Evolutionary conservation across 2,329 filamentous ascomycete genomes (phyloP).

Genomic region (Emmonsiellopsis sp.): DNA sequence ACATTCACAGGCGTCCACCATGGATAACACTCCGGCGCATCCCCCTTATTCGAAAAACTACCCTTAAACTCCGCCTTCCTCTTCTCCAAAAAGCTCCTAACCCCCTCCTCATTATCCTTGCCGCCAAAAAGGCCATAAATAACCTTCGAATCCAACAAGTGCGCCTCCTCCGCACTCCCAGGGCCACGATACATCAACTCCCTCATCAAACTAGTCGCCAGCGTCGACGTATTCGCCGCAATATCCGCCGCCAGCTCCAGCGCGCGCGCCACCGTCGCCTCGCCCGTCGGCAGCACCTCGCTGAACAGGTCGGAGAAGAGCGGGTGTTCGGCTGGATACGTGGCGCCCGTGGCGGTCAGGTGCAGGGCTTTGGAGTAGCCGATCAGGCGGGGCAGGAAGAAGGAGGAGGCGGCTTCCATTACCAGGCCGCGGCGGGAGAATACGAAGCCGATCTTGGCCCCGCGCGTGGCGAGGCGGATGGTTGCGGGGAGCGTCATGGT

Average conservation of each 20-base stretch:
- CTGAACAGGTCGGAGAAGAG: slow-evolving; percentile 55
- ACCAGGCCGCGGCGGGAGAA: slow-evolving; percentile 61
- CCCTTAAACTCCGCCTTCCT: slow-evolving; percentile 51
- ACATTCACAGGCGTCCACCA: slow-evolving; percentile 57
- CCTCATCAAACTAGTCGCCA: slow-evolving; percentile 58
- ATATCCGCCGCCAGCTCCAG: slow-evolving; percentile 59
- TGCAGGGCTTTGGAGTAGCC: slow-evolving; percentile 55
- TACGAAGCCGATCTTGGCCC: slow-evolving; percentile 63
- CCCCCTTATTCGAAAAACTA: slow-evolving; percentile 40
- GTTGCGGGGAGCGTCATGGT: slow-evolving; percentile 50
- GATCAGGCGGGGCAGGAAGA: slow-evolving; percentile 61
- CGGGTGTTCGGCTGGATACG: slow-evolving; percentile 43
- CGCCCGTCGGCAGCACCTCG: slow-evolving; percentile 49
- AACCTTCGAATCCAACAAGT: slow-evolving; percentile 51
- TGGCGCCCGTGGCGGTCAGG: slow-evolving; percentile 56
- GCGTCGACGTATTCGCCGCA: slow-evolving; percentile 54
- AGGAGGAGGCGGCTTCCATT: slow-evolving; percentile 63
- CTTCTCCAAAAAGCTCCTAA: slow-evolving; percentile 61
- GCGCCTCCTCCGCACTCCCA: slow-evolving; percentile 55
- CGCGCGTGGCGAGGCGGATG: slow-evolving; percentile 46
- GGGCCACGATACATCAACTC: slow-evolving; percentile 55
- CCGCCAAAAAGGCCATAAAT: slow-evolving; percentile 31
- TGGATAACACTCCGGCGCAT: slow-evolving; percentile 52
- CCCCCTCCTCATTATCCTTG: slow-evolving; percentile 58
- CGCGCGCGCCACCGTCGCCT: slow-evolving; percentile 54